Conservation (phyloP, 2,329 filamentous ascomycete genomes). For the Magnaporthales sp. region DNA sequence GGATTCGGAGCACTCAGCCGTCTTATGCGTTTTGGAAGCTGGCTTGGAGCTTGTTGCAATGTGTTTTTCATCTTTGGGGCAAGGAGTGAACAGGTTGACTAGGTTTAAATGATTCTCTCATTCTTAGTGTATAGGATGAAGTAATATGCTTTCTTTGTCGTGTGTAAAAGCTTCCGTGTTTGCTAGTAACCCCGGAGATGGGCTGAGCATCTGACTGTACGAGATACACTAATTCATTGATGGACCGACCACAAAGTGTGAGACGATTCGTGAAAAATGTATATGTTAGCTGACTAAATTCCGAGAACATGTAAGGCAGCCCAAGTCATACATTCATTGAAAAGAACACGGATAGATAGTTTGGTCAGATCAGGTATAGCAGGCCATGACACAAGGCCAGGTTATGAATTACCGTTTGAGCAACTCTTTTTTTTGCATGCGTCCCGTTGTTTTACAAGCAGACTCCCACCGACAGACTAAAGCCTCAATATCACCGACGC, state of each 20-base stretch:
- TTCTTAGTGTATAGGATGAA: background rate
- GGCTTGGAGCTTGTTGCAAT: background rate
- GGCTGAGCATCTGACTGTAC: background rate
- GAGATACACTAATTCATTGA: background rate
- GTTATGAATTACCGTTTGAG: background rate
- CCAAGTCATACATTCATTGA: background rate
- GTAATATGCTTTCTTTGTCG: background rate
- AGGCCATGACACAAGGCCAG: background rate
- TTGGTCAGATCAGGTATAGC: too few species aligned
- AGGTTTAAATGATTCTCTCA: background rate
- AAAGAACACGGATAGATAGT: background rate
- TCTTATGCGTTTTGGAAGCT: background rate
- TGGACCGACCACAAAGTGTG: background rate
- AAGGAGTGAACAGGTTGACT: background rate
- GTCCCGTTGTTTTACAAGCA: background rate
- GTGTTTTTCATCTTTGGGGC: background rate
- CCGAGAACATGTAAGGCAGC: background rate
- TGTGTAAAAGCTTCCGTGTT: background rate
- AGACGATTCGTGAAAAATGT: background rate
- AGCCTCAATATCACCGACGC: slow-evolving; percentile 6
- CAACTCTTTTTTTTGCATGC: background rate
- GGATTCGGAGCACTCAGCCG: background rate
- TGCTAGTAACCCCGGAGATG: background rate
- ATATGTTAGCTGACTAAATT: background rate
- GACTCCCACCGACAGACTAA: background rate